Evolutionary conservation across 176 grass and related monocot species (phyloP).

Genomic region (Eragrostis curvula): DNA sequence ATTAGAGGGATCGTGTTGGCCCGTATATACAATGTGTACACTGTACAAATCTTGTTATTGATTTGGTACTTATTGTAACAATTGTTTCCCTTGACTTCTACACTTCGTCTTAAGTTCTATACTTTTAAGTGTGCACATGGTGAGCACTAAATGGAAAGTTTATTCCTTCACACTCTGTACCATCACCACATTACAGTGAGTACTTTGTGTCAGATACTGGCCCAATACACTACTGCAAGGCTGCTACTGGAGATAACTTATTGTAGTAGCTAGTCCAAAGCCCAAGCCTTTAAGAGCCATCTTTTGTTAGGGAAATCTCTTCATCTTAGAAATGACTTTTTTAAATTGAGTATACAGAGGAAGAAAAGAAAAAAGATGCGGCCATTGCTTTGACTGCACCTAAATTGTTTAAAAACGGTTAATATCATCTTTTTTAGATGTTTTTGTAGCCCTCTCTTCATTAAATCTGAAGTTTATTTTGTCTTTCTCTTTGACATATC

Average conservation of each 20-base stretch:
- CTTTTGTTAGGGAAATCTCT: neutral
- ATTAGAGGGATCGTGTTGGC: neutral
- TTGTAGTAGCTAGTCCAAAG: neutral
- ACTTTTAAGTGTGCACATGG: slow-evolving; percentile 44
- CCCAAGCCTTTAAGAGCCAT: neutral
- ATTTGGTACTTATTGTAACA: slow-evolving; percentile 14
- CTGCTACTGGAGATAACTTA: slow-evolving; percentile 21
- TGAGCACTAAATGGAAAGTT: slow-evolving; percentile 40
- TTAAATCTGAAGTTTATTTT: neutral
- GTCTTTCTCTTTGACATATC: neutral
- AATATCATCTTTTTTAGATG: neutral
- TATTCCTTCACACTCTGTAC: slow-evolving; percentile 18
- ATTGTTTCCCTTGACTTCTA: slow-evolving; percentile 37
- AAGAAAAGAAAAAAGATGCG: neutral
- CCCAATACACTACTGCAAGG: slow-evolving; percentile 11
- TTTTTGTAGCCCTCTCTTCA: neutral
- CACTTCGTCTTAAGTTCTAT: neutral
- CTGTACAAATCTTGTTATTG: slow-evolving; percentile 31
- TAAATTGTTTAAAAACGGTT: neutral
- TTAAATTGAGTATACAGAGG: neutral
- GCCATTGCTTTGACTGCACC: too few relatives aligned
- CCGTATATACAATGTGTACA: slow-evolving; percentile 1
- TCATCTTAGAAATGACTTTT: neutral
- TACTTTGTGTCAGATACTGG: slow-evolving; percentile 33
- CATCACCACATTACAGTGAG: slow-evolving; percentile 13